Base-by-base conservation (phyloP, 2,329 filamentous ascomycete species). In the Uncinocarpus reesii region DNA sequence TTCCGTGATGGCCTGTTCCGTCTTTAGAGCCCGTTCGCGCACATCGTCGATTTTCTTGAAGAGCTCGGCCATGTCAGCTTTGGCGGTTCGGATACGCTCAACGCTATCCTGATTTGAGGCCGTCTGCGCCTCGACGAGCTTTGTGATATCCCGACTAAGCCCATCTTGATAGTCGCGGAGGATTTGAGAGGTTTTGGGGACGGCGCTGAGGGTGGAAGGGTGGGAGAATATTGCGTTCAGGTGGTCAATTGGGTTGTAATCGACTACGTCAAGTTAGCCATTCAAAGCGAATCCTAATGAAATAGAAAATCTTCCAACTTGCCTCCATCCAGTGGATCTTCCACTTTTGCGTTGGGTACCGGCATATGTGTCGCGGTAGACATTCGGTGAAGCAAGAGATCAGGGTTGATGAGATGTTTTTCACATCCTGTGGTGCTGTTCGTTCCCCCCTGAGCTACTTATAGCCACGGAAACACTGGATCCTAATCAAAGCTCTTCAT, bases 21-120 rank as follows among this genome's bases (percentile, higher is more conserved):
- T 96, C 72, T 89, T 81, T 58, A 93, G 79, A 31, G 92, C 92
- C 45, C 90, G 81, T 58, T 83, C 83, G 48, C 89, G 85, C 48
- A 98, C 90, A 55, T 82, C 85, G 65, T 96, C 90, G 65, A 98
- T 95, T 70, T 93, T 94, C 60, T 81, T 80, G 73, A 98, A 95
- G 32, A 98, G 80, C 57, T 84, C 82, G 15, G 84, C 84, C 53
- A 98, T 79, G 69, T 96, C 92, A 49, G 80, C 78, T 70, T 95
- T 90, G 37, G 92, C 89, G 43, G 83, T 80, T 69, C 93, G 85
- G 72, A 98, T 95, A 57, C 89, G 83, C 68, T 86, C 80, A 53
- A 96, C 83, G 63, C 85, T 93, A 58, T 89, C 87, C 60, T 84
- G 80, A 66, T 93, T 85, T 49, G 85, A 86, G 62, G 84, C 84